Percentiles rank a stretch among this genome's conserved stretches.
These are phyloP conservation scores for Diaporthe sp. DNA, from an alignment of 2,329 filamentous ascomycete species.

Conservation along the genomic window DNA sequence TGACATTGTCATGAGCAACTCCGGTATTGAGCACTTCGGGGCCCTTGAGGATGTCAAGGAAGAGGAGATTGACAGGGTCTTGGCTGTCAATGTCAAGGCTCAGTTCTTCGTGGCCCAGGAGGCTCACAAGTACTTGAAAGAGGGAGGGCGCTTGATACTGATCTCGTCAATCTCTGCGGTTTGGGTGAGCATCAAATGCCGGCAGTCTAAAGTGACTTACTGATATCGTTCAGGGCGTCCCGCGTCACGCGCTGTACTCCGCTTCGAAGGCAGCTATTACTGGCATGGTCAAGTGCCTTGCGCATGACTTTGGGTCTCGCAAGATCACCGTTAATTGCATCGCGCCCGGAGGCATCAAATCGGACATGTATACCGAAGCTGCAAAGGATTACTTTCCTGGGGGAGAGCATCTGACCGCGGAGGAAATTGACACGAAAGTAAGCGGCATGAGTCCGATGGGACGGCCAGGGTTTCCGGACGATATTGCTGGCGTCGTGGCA, in stretches of 20 bases:
- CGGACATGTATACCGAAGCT: slow-evolving; percentile 38
- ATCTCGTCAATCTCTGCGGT: slow-evolving; percentile 43
- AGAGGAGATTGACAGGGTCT: slow-evolving; percentile 41
- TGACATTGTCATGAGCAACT: slow-evolving; percentile 49
- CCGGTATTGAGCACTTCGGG: slow-evolving; percentile 44
- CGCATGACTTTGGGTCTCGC: slow-evolving; percentile 37
- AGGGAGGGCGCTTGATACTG: slow-evolving; percentile 42
- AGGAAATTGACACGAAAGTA: slow-evolving; percentile 38
- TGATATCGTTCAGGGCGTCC: slow-evolving; percentile 10
- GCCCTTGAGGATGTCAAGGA: slow-evolving; percentile 35
- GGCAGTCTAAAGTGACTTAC: neutral
- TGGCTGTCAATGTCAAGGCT: slow-evolving; percentile 43
- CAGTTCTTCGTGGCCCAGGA: slow-evolving; percentile 42
- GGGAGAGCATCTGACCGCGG: slow-evolving; percentile 26
- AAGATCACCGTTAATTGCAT: slow-evolving; percentile 45
- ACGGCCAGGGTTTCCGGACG: slow-evolving; percentile 37
- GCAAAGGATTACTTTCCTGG: slow-evolving; percentile 39
- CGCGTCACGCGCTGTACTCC: slow-evolving; percentile 31
- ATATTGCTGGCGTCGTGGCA: slow-evolving; percentile 54
- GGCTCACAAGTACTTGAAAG: slow-evolving; percentile 42
- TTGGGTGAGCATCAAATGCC: slow-evolving; percentile 39
- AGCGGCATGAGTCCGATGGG: slow-evolving; percentile 31
- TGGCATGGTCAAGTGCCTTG: slow-evolving; percentile 31
- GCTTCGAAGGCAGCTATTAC: slow-evolving; percentile 33
- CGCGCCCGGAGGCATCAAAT: slow-evolving; percentile 41